A percentile compares a stretch with the other conserved stretches of the same genome.
These are phyloP conservation scores for Coelastrella sp. DNA, from an alignment of 139 green algal species.

Conservation along the genomic window DNA sequence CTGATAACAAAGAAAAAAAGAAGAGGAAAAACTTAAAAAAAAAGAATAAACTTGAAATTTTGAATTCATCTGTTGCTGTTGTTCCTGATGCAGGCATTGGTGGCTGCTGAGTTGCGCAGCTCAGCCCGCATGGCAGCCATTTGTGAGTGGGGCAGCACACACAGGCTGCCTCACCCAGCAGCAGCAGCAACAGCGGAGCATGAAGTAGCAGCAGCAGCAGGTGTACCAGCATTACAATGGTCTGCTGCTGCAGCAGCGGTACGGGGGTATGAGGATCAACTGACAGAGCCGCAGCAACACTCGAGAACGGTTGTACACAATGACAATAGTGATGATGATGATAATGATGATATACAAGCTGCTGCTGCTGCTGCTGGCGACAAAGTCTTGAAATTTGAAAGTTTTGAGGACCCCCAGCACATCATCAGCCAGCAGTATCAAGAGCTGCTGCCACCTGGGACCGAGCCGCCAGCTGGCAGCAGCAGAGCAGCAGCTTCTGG, in stretches of 20 bases:
- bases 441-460: too few species aligned
- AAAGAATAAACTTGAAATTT: too few species aligned
- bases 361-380: not conserved
- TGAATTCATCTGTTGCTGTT: not conserved
- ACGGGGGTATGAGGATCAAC: not conserved
- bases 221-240: not conserved
- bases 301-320: too few species aligned
- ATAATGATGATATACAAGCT: not conserved
- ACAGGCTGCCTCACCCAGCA: not conserved
- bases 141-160: conserved; percentile 45
- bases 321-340: too few species aligned
- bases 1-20: too few species aligned
- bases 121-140: conserved; percentile 47
- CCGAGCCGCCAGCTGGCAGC: not conserved
- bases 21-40: too few species aligned
- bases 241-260: not conserved
- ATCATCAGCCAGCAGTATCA: too few species aligned
- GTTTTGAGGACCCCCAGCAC: too few species aligned
- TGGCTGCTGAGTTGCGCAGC: conserved; percentile 42
- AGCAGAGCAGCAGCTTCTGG: not conserved
- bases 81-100: not conserved
- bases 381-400: not conserved
- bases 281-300: not conserved
- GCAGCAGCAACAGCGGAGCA: not conserved
- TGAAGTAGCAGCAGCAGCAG: not conserved